Percentiles rank a stretch among this genome's conserved stretches.
These are phyloP conservation scores for Silene uniflora DNA, from an alignment of 148 eudicot species.

Conservation along the genomic window DNA sequence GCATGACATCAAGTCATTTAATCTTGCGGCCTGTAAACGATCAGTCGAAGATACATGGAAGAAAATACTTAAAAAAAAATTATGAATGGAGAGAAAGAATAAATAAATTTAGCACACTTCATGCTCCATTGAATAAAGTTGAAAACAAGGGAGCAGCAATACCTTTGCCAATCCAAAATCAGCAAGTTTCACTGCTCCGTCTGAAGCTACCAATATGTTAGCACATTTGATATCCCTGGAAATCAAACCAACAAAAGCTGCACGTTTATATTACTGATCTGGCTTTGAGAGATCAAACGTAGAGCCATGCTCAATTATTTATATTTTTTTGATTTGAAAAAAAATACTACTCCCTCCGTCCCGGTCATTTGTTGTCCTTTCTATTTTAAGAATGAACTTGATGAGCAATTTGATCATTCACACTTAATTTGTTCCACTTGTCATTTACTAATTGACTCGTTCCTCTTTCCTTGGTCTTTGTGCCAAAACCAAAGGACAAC, in stretches of 20 bases:
- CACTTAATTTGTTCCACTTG: too few relatives aligned
- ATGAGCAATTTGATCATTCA: too few relatives aligned
- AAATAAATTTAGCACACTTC: background rate
- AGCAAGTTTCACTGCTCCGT: slow-evolving; percentile 78
- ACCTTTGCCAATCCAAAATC: slow-evolving; percentile 98
- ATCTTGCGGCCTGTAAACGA: slow-evolving; percentile 51
- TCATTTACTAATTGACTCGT: too few relatives aligned
- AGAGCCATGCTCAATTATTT: background rate
- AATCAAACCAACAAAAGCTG: slow-evolving; percentile 11
- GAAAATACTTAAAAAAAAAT: background rate
- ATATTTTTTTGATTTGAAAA: background rate
- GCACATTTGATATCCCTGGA: slow-evolving; percentile 90
- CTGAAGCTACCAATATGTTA: slow-evolving; percentile 70
- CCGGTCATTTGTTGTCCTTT: too few relatives aligned
- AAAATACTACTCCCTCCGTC: too few relatives aligned
- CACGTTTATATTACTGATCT: background rate
- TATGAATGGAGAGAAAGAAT: background rate
- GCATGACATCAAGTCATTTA: slow-evolving; percentile 84
- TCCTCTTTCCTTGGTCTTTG: too few relatives aligned
- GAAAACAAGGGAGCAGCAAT: slow-evolving; percentile 13
- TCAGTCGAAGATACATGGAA: background rate
- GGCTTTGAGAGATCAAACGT: background rate
- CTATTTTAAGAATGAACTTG: too few relatives aligned
- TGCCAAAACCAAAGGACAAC: too few relatives aligned
- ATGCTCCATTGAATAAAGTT: background rate